These are phyloP conservation scores for Pelagophyceae sp. DNA, from an alignment of 352 stramenopile species.

Conservation along the genomic window DNA sequence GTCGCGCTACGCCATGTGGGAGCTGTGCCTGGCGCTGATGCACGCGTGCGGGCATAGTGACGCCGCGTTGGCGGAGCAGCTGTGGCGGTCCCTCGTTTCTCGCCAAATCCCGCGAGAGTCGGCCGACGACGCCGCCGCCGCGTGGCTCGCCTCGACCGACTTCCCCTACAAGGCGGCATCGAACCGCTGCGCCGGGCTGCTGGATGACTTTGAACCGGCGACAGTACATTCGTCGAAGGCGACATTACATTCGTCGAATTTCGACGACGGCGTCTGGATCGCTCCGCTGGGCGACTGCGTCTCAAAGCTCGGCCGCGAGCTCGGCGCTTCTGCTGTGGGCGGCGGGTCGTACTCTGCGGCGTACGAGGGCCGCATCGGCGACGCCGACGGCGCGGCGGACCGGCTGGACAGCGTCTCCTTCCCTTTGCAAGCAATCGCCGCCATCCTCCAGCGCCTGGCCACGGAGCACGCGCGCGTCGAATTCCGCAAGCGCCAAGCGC, in stretches of 20 bases:
- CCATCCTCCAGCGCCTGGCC: background rate
- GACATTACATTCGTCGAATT: background rate
- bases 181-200: background rate
- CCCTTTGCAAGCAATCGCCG: background rate
- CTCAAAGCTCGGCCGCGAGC: background rate
- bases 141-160: background rate
- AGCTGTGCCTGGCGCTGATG: background rate
- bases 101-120: background rate
- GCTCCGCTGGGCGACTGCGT: background rate
- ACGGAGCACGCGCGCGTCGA: background rate
- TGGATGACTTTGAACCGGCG: background rate
- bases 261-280: conserved; percentile 3
- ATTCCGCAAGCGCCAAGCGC: too few species aligned
- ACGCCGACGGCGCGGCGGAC: background rate
- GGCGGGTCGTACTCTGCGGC: too few species aligned
- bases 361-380: background rate
- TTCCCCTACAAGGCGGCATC: background rate
- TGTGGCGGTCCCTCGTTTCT: background rate
- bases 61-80: background rate
- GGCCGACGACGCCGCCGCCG: background rate
- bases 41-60: background rate
- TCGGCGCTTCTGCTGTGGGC: background rate
- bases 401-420: background rate
- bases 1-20: background rate
- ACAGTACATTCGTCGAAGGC: too few species aligned